Evolutionary conservation across 495 filamentous ascomycete genomes (phyloP), one percentile per base, ranked within the genome.

Genomic region (Trichoderma erinaceum): DNA sequence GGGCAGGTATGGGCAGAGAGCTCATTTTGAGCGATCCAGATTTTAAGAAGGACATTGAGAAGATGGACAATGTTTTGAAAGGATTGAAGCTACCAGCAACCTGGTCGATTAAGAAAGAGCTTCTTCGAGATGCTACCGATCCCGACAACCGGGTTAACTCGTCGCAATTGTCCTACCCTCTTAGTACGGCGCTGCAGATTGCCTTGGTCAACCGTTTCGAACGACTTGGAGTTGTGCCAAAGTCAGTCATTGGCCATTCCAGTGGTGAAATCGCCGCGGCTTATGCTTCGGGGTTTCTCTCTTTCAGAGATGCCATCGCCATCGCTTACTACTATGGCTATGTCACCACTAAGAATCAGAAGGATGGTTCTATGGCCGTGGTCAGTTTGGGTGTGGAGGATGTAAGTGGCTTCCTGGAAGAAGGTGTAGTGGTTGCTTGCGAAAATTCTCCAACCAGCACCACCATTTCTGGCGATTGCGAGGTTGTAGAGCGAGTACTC

Each of bases 401-500:
- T 0, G 69, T 71, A 6, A 58, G 67, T 6, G 41, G 41, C n/a
- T 72, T 71, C 41, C 66, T 80, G 0, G 48, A 58, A 1, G 58
- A 70, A 0, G 70, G 69, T 0, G 75, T 77, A 4, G 69, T 56
- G 1, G 64, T 79, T 56, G 66, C 66, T 43, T 68, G 66, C 32
- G 66, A 68, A 38, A 68, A 68, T 71, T 82, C 78, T 44, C 80
- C 80, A 0, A 72, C 69, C 1, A 85, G 79, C 58, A 77, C 77
- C 2, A 87, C 85, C 0, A 70, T 86, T 0, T 82, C 84, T 15
- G 84, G 84, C n/a, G 78, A 81, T 15, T 64, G 74, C 4, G 64
- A 66, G n/a, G 67, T 71, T 4, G 63, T 82, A 0, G 69, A 77
- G 18, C 58, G 70, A 29, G 67, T 71, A 5, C 27, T 77, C n/a